Percentiles rank a stretch among this genome's conserved stretches.
phyloP scores from a whole-genome alignment of 805 yeast genomes.

The Starmerella gropengiesseri region DNA sequence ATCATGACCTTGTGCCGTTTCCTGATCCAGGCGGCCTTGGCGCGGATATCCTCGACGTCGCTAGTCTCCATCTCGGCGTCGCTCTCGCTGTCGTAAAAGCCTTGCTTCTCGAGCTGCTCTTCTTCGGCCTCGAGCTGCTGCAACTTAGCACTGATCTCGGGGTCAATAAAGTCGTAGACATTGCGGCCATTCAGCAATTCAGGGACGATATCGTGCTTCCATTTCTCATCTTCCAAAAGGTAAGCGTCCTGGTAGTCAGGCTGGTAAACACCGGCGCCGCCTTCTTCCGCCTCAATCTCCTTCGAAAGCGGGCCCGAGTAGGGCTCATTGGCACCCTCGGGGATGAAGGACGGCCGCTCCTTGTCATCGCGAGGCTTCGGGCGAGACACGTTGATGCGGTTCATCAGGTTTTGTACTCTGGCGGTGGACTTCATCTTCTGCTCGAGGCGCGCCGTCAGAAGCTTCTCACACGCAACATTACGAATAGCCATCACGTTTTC shows the following conservation, averaged over 20 bases:
- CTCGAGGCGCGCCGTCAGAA: conserved; percentile 89
- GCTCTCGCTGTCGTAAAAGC: conserved; percentile 73
- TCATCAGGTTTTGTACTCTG: conserved; percentile 75
- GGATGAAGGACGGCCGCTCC: conserved; percentile 63
- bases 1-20: conserved; percentile 90
- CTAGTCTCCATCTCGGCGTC: conserved; percentile 49
- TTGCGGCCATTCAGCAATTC: conserved; percentile 93
- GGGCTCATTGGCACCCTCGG: conserved; percentile 75
- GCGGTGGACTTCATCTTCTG: conserved; percentile 90
- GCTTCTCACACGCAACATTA: conserved; percentile 93
- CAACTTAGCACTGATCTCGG: conserved; percentile 86
- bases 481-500: conserved; percentile 93
- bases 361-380: conserved; percentile 84
- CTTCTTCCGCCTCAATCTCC: conserved; percentile 87
- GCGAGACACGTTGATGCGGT: conserved; percentile 87
- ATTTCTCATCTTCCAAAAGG: conserved; percentile 84
- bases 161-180: conserved; percentile 93
- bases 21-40: conserved; percentile 92
- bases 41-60: conserved; percentile 56
- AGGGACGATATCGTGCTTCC: conserved; percentile 97
- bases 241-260: conserved; percentile 88
- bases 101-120: conserved; percentile 83
- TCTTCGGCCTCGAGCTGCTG: conserved; percentile 96
- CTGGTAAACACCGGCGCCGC: conserved; percentile 98
- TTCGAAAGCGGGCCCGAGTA: conserved; percentile 59